Evolutionary conservation across 352 stramenopile genomes (phyloP).

Genomic region (Pythium aphanidermatum): DNA sequence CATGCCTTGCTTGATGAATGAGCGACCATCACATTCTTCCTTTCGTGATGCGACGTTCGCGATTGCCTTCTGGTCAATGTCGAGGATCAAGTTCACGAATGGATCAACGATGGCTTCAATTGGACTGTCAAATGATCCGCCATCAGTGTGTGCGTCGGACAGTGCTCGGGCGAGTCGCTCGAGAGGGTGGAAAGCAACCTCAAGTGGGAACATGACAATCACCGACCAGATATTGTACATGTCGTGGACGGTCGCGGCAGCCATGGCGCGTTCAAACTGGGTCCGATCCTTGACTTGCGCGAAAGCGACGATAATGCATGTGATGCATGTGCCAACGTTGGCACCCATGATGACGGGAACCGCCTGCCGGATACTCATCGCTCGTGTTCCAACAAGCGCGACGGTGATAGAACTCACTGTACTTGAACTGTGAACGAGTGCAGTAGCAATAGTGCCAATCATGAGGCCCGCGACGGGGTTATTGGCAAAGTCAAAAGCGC

Average conservation of each 20-base stretch:
- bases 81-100: not conserved
- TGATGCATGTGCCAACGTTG: conserved; percentile 71
- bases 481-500: conserved; percentile 22
- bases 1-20: conserved; percentile 5
- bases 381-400: conserved; percentile 28
- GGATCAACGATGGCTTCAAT: conserved; percentile 14
- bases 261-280: conserved; percentile 28
- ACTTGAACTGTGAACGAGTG: conserved; percentile 32
- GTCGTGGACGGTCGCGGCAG: conserved; percentile 12
- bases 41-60: conserved; percentile 1
- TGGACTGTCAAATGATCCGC: conserved; percentile 4
- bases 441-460: conserved; percentile 35
- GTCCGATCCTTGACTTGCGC: conserved; percentile 50
- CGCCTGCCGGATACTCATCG: conserved; percentile 40
- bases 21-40: not conserved
- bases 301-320: conserved; percentile 72
- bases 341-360: conserved; percentile 83
- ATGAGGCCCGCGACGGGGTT: conserved; percentile 43
- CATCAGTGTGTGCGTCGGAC: not conserved
- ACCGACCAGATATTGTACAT: conserved; percentile 72
- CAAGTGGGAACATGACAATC: conserved; percentile 32
- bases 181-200: conserved; percentile 26
- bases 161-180: conserved; percentile 19
- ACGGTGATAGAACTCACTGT: conserved; percentile 49
- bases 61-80: conserved; percentile 7